A percentile compares a stretch with the other conserved stretches of the same genome.
Evolutionary conservation across 306 rosid species (phyloP).

Genomic region (Prunus armeniaca): DNA sequence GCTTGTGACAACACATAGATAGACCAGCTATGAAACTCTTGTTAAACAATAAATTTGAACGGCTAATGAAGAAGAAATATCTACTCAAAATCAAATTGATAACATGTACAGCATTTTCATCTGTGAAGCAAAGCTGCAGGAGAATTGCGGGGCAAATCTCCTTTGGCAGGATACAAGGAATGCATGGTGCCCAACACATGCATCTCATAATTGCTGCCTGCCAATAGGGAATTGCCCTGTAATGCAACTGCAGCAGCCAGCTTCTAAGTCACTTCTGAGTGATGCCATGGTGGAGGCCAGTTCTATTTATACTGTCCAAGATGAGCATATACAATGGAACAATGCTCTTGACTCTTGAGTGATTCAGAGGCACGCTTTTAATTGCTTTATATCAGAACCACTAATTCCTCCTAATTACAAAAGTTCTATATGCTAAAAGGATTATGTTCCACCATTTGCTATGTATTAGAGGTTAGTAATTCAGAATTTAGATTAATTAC

Average conservation of each 20-base stretch:
- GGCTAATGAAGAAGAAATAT: not conserved
- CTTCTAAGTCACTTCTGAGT: not conserved
- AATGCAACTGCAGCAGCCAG: slow-evolving; percentile 24
- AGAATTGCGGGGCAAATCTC: slow-evolving; percentile 38
- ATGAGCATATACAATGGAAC: slow-evolving; percentile 14
- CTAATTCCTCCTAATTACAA: not conserved
- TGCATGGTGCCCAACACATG: not conserved
- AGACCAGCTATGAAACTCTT: not conserved
- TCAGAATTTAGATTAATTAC: too few species aligned
- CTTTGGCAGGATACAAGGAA: slow-evolving; percentile 25
- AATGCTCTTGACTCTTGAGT: not conserved
- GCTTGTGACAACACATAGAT: not conserved
- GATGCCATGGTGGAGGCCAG: not conserved
- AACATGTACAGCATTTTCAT: not conserved
- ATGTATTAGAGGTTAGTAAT: too few species aligned
- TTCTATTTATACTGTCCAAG: not conserved
- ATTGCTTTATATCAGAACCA: not conserved
- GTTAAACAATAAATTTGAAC: not conserved
- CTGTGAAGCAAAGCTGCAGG: slow-evolving; percentile 7
- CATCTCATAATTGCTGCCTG: slow-evolving; percentile 10
- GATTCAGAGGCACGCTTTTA: not conserved
- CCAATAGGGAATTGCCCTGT: slow-evolving; percentile 28
- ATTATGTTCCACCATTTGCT: not conserved
- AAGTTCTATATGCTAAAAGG: not conserved
- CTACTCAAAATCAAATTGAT: not conserved